Conservation (phyloP, 768 basidiomycete species). For the Serendipita vermifera region DNA sequence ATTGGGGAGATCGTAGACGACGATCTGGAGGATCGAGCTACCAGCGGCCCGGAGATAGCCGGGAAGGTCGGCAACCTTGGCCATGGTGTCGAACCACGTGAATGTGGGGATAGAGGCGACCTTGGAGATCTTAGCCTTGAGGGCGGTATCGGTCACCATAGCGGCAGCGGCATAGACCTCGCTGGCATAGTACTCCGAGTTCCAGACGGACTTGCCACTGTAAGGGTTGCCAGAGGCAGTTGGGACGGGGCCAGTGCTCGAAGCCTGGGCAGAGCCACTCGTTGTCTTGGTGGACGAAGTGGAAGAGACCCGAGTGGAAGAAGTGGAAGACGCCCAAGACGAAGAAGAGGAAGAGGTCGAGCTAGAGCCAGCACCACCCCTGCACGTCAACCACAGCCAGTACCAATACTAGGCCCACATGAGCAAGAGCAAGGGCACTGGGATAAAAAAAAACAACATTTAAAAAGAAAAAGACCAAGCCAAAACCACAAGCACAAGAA, state of each 20-base stretch:
- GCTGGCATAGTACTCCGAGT: slow-evolving; percentile 42
- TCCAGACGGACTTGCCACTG: slow-evolving; percentile 37
- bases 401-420: no score
- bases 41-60: slow-evolving; percentile 44
- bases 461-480: no score
- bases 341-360: not conserved
- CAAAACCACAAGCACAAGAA: no score
- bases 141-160: slow-evolving; percentile 36
- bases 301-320: not conserved
- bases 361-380: no score
- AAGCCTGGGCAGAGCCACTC: slow-evolving; percentile 19
- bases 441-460: no score
- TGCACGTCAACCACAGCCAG: no score
- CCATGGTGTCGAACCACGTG: slow-evolving; percentile 45
- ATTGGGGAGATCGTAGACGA: slow-evolving; percentile 44
- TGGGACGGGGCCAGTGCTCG: slow-evolving; percentile 22
- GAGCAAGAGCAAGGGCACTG: no score
- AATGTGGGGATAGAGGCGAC: slow-evolving; percentile 50
- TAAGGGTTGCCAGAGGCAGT: slow-evolving; percentile 42
- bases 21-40: slow-evolving; percentile 33
- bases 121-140: slow-evolving; percentile 36
- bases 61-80: slow-evolving; percentile 42
- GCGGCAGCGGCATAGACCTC: slow-evolving; percentile 41
- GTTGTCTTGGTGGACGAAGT: slow-evolving; percentile 12
- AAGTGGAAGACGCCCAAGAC: not conserved